Base-by-base conservation (phyloP, 2,329 filamentous ascomycete genomes). In the Ophiognomonia clavigignenti-juglandacearum region DNA sequence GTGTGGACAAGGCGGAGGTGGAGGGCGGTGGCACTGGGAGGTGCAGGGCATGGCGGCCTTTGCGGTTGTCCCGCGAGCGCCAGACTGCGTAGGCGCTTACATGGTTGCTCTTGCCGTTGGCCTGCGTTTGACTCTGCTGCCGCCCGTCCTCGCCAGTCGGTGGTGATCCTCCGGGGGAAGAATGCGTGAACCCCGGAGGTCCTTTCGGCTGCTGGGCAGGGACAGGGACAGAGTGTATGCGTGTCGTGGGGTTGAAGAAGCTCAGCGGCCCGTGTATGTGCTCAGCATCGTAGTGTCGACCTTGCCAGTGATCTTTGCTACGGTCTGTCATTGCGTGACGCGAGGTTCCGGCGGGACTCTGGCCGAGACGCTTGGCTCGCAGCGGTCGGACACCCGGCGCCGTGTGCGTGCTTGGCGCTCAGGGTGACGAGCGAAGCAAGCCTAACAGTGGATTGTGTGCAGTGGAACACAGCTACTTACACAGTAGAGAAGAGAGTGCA, bases 61-160 rank as follows among this genome's bases (percentile, higher is more conserved):
- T 72, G 39, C 68, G 59, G 46, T 71, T 71, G 54, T 72, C 67
- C 10, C 69, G 63, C 35, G 64, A 67, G 16, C 65, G 61, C 69
- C 69, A 71, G 40, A 71, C 51, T 41, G 63, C 61, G 37, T 64
- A 68, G 10, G 57, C 51, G 43, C 38, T 54, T 14, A 18, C 6
- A 18, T 43, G 32, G 31, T n/a, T n/a, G n/a, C n/a, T n/a, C n/a
- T n/a, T n/a, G n/a, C n/a, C n/a, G n/a, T n/a, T n/a, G n/a, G n/a
- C n/a, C n/a, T n/a, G n/a, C n/a, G n/a, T n/a, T n/a, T n/a, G n/a
- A n/a, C n/a, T n/a, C n/a, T n/a, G n/a, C n/a, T n/a, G n/a, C n/a
- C n/a, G n/a, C n/a, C n/a, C n/a, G n/a, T n/a, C n/a, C n/a, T n/a
- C n/a, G n/a, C n/a, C n/a, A n/a, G n/a, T n/a, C n/a, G n/a, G n/a